phyloP scores from a whole-genome alignment of 2,329 filamentous ascomycete species.

The Xylaria sp. region DNA sequence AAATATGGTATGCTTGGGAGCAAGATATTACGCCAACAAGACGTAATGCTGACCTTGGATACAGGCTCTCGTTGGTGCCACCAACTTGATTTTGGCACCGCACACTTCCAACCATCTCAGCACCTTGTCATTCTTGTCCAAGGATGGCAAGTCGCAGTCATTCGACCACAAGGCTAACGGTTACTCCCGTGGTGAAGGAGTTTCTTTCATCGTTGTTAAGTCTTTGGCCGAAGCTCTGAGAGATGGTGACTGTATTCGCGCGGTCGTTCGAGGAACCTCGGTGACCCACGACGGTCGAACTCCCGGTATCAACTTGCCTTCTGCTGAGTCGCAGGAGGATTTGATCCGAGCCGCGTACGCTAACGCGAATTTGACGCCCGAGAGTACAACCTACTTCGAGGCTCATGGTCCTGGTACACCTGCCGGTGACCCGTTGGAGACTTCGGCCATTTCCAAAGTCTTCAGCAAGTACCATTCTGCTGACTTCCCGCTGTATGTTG shows the following conservation, averaged over 20 bases:
- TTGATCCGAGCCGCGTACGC: conserved; percentile 52
- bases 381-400: conserved; percentile 53
- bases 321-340: conserved; percentile 50
- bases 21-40: neutral
- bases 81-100: conserved; percentile 48
- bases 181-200: conserved; percentile 61
- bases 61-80: conserved; percentile 47
- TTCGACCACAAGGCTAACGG: conserved; percentile 48
- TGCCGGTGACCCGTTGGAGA: conserved; percentile 57
- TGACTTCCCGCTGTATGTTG: conserved; percentile 42
- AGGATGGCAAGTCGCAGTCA: conserved; percentile 46
- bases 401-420: conserved; percentile 54
- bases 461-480: conserved; percentile 45
- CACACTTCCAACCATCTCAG: conserved; percentile 49
- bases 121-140: conserved; percentile 46
- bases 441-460: conserved; percentile 50
- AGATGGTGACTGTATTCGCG: conserved; percentile 57
- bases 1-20: conserved; percentile 40
- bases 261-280: conserved; percentile 54
- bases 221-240: conserved; percentile 58
- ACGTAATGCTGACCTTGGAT: conserved; percentile 25
- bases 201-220: conserved; percentile 60
- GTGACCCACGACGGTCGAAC: conserved; percentile 60
- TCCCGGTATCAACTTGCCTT: conserved; percentile 53
- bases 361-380: conserved; percentile 46